A percentile compares a stretch with the other conserved stretches of the same genome.
Conservation (phyloP, 176 grass and related monocot species). For the Eragrostis curvula region DNA sequence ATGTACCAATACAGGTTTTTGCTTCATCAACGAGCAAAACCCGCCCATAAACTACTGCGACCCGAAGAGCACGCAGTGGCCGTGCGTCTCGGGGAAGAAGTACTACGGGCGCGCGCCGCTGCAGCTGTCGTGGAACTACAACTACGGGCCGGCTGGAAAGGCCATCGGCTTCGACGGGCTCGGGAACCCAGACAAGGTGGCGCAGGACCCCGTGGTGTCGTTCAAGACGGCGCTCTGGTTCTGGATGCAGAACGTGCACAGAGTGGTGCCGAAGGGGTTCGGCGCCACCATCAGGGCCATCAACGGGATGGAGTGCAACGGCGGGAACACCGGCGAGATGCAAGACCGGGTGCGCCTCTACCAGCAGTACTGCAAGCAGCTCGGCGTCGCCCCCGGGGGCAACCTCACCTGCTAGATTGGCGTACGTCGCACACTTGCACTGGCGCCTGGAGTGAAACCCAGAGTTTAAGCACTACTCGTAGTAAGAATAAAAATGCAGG, state of each 20-base stretch:
- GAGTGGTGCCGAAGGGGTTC: conserved; percentile 53
- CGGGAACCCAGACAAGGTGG: conserved; percentile 54
- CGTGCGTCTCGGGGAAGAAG: conserved; percentile 41
- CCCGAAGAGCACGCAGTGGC: conserved; percentile 28
- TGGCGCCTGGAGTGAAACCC: background rate
- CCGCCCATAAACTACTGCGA: conserved; percentile 58
- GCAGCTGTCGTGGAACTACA: conserved; percentile 83
- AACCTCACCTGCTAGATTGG: conserved; percentile 64
- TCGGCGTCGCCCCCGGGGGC: conserved; percentile 62
- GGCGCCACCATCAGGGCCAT: conserved; percentile 59
- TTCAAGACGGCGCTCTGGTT: conserved; percentile 85
- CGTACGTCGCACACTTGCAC: no score
- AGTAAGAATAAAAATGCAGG: background rate
- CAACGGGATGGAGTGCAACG: conserved; percentile 69
- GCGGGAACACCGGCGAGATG: conserved; percentile 32
- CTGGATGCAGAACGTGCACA: conserved; percentile 73
- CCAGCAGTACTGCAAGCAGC: conserved; percentile 67
- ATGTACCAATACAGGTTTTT: conserved; percentile 50
- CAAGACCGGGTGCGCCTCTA: conserved; percentile 51
- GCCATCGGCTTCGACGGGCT: conserved; percentile 79
- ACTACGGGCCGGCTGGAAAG: conserved; percentile 75
- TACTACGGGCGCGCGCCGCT: conserved; percentile 82
- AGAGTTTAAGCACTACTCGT: background rate
- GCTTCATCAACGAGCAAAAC: conserved; percentile 80
- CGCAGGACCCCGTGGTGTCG: conserved; percentile 54